Conservation (phyloP, 768 basidiomycete species). For the Lenzites betulinus region DNA sequence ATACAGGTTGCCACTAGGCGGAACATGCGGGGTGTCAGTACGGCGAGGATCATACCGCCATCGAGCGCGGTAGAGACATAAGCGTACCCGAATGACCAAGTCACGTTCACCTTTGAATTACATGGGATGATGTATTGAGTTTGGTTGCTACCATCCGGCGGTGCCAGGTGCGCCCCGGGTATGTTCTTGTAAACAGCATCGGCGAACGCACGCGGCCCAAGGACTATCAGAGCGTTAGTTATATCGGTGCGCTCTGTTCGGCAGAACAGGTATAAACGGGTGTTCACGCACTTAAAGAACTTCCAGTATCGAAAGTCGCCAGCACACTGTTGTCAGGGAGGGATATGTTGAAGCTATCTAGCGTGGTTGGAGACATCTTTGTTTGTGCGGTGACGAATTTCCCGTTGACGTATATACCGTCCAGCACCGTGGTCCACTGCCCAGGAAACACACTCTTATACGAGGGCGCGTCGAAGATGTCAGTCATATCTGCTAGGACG, state of each 20-base stretch:
- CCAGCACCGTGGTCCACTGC: slow-evolving; percentile 18
- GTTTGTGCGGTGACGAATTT: background rate
- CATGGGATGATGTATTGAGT: background rate
- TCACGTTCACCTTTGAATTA: background rate
- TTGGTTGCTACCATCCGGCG: background rate
- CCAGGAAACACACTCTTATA: background rate
- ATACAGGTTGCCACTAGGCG: background rate
- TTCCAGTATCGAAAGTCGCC: slow-evolving; percentile 24
- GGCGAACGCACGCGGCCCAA: background rate
- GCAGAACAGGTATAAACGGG: background rate
- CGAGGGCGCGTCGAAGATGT: slow-evolving; percentile 3
- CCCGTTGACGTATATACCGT: slow-evolving; percentile 24
- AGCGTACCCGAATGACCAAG: background rate
- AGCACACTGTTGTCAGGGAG: slow-evolving; percentile 2
- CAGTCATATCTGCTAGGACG: slow-evolving; percentile 9
- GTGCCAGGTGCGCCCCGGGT: background rate
- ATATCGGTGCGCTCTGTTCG: background rate
- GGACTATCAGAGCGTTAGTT: background rate
- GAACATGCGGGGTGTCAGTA: too few relatives aligned
- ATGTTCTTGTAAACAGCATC: background rate
- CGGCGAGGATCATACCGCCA: background rate
- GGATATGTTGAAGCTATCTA: background rate
- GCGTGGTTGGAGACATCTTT: background rate
- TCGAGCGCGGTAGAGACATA: background rate
- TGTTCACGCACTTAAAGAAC: slow-evolving; percentile 11